Evolutionary conservation across 768 basidiomycete species (phyloP).

Genomic region (Lentinula lateritia): DNA sequence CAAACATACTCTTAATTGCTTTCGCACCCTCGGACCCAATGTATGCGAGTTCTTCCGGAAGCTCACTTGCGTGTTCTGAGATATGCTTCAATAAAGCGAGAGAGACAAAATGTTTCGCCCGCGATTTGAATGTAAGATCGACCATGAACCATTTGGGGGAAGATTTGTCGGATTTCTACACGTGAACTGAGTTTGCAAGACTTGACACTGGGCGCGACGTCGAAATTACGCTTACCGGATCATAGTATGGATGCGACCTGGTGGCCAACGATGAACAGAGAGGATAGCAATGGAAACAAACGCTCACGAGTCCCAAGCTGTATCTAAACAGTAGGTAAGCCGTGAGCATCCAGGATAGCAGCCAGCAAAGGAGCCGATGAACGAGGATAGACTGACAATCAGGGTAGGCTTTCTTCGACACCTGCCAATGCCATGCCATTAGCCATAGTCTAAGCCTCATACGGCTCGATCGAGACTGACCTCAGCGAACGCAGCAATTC

Average conservation of each 20-base stretch:
- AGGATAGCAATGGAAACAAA: constrained; percentile 2
- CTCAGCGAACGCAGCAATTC: constrained; percentile 79
- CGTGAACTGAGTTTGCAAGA: background rate
- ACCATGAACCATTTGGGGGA: constrained; percentile 95
- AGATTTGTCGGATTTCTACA: constrained; percentile 69
- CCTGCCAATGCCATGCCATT: constrained; percentile 41
- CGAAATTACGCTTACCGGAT: constrained; percentile 43
- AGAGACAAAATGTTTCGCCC: constrained; percentile 70
- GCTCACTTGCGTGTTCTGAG: constrained; percentile 23
- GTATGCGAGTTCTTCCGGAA: constrained; percentile 58
- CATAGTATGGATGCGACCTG: constrained; percentile 75
- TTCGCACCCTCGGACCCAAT: constrained; percentile 55
- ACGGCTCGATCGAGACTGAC: constrained; percentile 29
- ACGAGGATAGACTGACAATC: constrained; percentile 55
- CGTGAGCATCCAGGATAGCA: background rate
- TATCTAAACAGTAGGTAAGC: constrained; percentile 43
- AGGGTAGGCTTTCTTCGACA: constrained; percentile 82
- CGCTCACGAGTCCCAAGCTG: constrained; percentile 83
- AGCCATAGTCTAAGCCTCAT: background rate
- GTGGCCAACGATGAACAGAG: constrained; percentile 6
- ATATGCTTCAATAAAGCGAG: constrained; percentile 69
- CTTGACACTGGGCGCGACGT: background rate
- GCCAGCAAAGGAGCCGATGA: background rate
- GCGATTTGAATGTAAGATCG: constrained; percentile 61
- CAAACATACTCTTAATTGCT: constrained; percentile 54